These are phyloP conservation scores for Daldinia loculata DNA, from an alignment of 495 filamentous ascomycete species.

Conservation along the genomic window DNA sequence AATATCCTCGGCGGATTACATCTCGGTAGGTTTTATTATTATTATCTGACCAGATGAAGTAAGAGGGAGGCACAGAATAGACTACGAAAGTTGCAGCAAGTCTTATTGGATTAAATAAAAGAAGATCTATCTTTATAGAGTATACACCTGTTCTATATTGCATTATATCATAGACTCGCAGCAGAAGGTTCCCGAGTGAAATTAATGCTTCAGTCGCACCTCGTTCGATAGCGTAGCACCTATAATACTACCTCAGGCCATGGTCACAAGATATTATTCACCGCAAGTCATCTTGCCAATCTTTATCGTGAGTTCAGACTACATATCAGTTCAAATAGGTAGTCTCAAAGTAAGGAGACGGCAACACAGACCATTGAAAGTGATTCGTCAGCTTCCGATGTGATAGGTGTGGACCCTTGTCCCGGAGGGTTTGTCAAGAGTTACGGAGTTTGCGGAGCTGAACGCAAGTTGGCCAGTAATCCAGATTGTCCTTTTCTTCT, in stretches of 20 bases:
- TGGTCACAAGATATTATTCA: not conserved
- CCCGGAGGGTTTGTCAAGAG: not conserved
- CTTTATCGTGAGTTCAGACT: not conserved
- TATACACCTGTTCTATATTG: not conserved
- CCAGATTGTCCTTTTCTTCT: not conserved
- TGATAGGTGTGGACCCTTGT: constrained; percentile 1
- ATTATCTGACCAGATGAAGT: not conserved
- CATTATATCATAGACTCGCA: not conserved
- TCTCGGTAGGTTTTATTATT: not conserved
- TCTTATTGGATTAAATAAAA: not conserved
- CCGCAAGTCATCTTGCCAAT: not conserved
- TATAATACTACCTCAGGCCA: not conserved
- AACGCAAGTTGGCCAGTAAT: not conserved
- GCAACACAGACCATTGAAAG: not conserved
- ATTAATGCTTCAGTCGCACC: not conserved
- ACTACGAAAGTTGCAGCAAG: too few species aligned
- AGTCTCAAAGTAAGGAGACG: not conserved
- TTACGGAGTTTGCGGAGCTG: not conserved
- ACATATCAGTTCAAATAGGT: not conserved
- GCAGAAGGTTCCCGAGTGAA: not conserved
- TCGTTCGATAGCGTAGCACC: not conserved
- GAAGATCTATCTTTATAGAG: not conserved
- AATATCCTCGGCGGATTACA: not conserved
- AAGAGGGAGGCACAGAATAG: not conserved
- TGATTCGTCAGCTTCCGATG: not conserved